These are phyloP conservation scores for Blakeslea trispora DNA, from an alignment of 371 early-diverging fungal species.

Conservation along the genomic window DNA sequence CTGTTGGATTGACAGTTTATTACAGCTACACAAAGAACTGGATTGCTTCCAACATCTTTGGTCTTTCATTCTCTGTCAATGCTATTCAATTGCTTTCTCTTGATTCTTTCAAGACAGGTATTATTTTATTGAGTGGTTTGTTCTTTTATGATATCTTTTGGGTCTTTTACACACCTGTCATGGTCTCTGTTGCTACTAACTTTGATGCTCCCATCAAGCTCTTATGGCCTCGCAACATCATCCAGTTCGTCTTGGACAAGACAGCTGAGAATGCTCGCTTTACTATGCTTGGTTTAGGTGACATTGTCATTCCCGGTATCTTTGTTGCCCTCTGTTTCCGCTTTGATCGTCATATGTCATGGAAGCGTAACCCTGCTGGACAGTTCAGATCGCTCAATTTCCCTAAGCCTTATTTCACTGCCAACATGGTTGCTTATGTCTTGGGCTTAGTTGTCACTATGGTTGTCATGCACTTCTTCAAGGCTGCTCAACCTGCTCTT, in stretches of 20 bases:
- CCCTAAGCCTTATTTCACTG: conserved; percentile 86
- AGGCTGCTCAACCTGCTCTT: conserved; percentile 97
- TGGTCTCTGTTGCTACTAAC: conserved; percentile 97
- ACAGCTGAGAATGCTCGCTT: conserved; percentile 52
- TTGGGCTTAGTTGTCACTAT: conserved; percentile 89
- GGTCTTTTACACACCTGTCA: conserved; percentile 98
- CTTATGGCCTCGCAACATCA: conserved; percentile 82
- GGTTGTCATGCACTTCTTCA: conserved; percentile 93
- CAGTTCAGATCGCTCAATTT: conserved; percentile 64
- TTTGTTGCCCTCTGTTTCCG: conserved; percentile 90
- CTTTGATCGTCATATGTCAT: conserved; percentile 78
- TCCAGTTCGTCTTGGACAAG: conserved; percentile 45
- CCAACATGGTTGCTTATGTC: conserved; percentile 81
- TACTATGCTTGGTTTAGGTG: conserved; percentile 97
- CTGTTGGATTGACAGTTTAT: conserved; percentile 67
- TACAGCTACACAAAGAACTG: conserved; percentile 91
- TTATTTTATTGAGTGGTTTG: conserved; percentile 87
- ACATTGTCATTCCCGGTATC: conserved; percentile 97
- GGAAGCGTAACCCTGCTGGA: conserved; percentile 51
- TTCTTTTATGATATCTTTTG: conserved; percentile 98
- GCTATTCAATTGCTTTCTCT: conserved; percentile 88
- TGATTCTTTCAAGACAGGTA: conserved; percentile 95
- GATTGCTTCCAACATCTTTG: conserved; percentile 90
- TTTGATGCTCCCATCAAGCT: conserved; percentile 98
- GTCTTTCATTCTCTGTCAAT: conserved; percentile 82